phyloP scores from a whole-genome alignment of 140 eudicot species.

The Anethum foeniculum region DNA sequence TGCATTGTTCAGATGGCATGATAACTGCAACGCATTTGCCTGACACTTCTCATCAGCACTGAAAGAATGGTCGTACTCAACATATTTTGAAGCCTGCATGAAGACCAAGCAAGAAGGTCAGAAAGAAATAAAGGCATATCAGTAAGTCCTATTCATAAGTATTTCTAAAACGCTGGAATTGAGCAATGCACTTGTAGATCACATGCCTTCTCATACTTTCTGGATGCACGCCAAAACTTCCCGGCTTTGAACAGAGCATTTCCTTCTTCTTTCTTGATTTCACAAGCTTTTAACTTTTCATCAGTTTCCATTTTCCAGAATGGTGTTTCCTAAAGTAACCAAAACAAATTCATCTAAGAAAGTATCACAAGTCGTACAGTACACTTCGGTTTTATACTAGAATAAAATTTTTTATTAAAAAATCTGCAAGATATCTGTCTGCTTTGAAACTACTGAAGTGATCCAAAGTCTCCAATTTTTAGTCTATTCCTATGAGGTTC shows the following conservation, averaged over 20 bases:
- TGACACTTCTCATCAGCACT: constrained; percentile 39
- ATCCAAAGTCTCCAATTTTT: neutral
- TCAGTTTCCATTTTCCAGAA: constrained; percentile 54
- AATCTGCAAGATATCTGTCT: neutral
- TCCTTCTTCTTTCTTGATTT: constrained; percentile 57
- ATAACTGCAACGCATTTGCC: constrained; percentile 31
- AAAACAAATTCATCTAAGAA: neutral
- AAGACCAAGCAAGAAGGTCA: neutral
- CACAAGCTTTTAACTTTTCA: constrained; percentile 52
- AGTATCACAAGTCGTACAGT: neutral
- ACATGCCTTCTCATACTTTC: constrained; percentile 67
- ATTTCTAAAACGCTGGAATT: neutral
- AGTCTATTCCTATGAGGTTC: neutral
- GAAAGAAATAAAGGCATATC: neutral
- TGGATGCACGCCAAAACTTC: constrained; percentile 51
- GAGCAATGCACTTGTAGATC: neutral
- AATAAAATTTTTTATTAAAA: neutral
- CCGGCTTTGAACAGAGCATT: constrained; percentile 52
- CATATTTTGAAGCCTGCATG: constrained; percentile 48
- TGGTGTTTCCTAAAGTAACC: constrained; percentile 46
- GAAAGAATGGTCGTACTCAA: constrained; percentile 55
- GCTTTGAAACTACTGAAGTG: neutral
- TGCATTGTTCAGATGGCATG: constrained; percentile 62
- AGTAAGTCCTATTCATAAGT: neutral
- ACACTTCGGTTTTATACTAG: neutral